Percentiles rank a stretch among this genome's conserved stretches.
phyloP scores from a whole-genome alignment of 129 eudicot species.

The Helianthus annuus region HanXRQr2.0-SUNRISE NC_035434.2:156012485-156012984 shows the following conservation, averaged over 20 bases:
- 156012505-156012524: slow-evolving; percentile 35
- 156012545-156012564: slow-evolving; percentile 15
- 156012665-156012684: slow-evolving; percentile 59
- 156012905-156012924: too few species aligned
- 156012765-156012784: slow-evolving; percentile 21
- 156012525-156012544: slow-evolving; percentile 18
- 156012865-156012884: background rate
- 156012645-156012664: slow-evolving; percentile 65
- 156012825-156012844: slow-evolving; percentile 31
- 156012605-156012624: slow-evolving; percentile 35
- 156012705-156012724: background rate
- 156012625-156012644: slow-evolving; percentile 42
- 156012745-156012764: slow-evolving; percentile 28
- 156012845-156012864: slow-evolving; percentile 14
- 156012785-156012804: slow-evolving; percentile 13
- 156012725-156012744: slow-evolving; percentile 2
- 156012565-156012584: slow-evolving; percentile 22
- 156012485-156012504: slow-evolving; percentile 41
- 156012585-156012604: slow-evolving; percentile 38
- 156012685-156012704: slow-evolving; percentile 48
- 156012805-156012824: background rate
- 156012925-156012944: too few species aligned
- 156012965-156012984: too few species aligned
- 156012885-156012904: too few species aligned
- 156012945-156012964: too few species aligned